phyloP scores from a whole-genome alignment of 192 early-diverging fungal genomes.

The Helicostylum pulchrum region DNA sequence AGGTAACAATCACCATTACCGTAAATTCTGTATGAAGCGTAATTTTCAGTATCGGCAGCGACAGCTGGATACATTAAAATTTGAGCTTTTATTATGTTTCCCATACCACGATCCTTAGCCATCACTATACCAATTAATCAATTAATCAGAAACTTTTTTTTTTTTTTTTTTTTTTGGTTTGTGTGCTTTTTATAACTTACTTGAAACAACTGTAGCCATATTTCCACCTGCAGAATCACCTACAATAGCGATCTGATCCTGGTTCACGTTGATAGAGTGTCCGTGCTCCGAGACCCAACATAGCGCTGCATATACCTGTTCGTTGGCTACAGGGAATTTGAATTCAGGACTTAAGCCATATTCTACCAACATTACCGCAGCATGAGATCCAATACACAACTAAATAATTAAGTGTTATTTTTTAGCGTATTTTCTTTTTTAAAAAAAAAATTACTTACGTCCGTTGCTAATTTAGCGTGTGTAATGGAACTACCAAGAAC shows the following conservation, averaged over 20 bases:
- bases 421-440: background rate
- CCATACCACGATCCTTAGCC: conserved; percentile 1
- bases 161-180: too few relatives aligned
- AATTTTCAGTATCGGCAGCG: background rate
- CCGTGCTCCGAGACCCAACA: conserved; percentile 10
- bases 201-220: conserved; percentile 3
- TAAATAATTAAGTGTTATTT: background rate
- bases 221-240: conserved; percentile 29
- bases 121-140: background rate
- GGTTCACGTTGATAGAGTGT: conserved; percentile 7
- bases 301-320: conserved; percentile 21
- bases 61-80: conserved; percentile 18
- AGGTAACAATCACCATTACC: conserved; percentile 16
- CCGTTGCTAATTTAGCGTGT: conserved; percentile 2
- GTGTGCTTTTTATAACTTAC: background rate
- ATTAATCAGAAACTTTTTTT: background rate
- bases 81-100: background rate
- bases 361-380: conserved; percentile 18
- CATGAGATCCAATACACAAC: background rate
- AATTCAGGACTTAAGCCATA: conserved; percentile 16
- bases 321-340: conserved; percentile 13
- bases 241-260: conserved; percentile 6
- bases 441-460: background rate
- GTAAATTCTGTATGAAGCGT: conserved; percentile 11
- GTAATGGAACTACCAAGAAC: background rate